Base-by-base conservation (phyloP, 1,139 yeast genomes). In the Zygosaccharomyces sapae region DNA sequence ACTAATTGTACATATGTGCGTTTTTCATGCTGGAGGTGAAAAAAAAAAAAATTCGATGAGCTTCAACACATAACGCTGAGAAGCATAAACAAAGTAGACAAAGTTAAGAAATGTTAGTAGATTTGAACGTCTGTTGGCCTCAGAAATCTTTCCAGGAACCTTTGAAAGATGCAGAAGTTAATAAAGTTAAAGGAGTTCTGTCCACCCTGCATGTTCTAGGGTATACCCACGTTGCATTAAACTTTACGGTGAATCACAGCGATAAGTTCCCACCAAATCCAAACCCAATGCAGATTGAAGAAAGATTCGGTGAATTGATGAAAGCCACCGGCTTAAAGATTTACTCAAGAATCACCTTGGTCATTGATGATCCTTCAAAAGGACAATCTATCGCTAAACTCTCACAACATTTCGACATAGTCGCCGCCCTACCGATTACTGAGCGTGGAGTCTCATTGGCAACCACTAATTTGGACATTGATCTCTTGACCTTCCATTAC, bases 71-170 rank as follows among this genome's bases (percentile, higher is more conserved):
- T 12, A 27, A 38, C 19, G 7, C 8, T 22, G 19, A 18, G 30
- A 19, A 19, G 22, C 13, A 9, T 13, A 38, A 31, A 3, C 13
- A 18, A 6, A 22, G n/a, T 13, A 27, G 13, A 19, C 19, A 27
- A 12, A 25, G 38, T 33, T 43, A n/a, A 22, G 44, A 38, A 19
- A 75, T 78, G 81, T 70, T 74, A 52, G 83, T 80, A 54, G 97
- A 89, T 68, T 72, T 89, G 53, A 89, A 89, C 63, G 82, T 89
- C 3, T 80, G 81, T 18, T 89, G 95, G 92, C 95, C 96, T 0
- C 78, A 74, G 45, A 62, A 66, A 40, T 71, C 74, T 54, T 81
- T 77, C 61, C 55, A 67, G 3, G 56, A 68, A 9, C 65, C 67
- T 25, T 76, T 80, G 1, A 61, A 75, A 0, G 54, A 65, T 1